Base-by-base conservation (phyloP, 805 yeast genomes). In the Metschnikowia similis region DNA sequence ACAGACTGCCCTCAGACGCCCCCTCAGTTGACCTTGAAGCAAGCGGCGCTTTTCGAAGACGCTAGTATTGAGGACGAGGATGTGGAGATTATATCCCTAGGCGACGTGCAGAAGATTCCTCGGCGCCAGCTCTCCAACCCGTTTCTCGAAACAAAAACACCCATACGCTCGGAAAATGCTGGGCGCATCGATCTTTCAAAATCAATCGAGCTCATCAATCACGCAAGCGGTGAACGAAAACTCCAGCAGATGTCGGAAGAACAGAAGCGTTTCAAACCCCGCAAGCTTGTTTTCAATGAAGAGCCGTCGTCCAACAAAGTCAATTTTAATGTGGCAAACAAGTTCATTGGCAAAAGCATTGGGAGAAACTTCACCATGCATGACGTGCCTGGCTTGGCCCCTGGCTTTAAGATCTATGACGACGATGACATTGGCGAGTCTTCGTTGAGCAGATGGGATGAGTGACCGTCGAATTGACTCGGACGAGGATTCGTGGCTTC, bases 311-410 rank as follows among this genome's bases (percentile, higher is more conserved):
- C 53, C 13, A 37, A 29, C 16, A 37, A 49, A 34, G 50, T 45
- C n/a, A 50, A 55, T 40, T 53, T 47, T 36, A 48, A 50, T 29
- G 54, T 56, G 8, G 48, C 61, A 8, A 48, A 56, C 41, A 50
- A 51, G 41, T 57, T 45, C 37, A 44, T 57, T n/a, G 56, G 49
- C 29, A 52, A 50, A 32, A 48, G 37, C 39, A 56, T 57, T 31
- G 61, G 61, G 11, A 51, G 37, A 35, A 57, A 52, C 34, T 57
- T 57, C 34, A 41, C 53, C 30, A 46, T 54, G 55, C 53, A 51
- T 8, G 48, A 45, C 14, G 13, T 49, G 34, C 51, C 43, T 32
- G 53, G 50, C 47, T 50, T 49, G 30, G 32, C 50, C 10, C 53
- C 52, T 1, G 59, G 53, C 8, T 56, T 56, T 27, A 52, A 51